These are phyloP conservation scores for Phytopythium ostracodes DNA, from an alignment of 352 stramenopile genomes.

Conservation along the genomic window DNA sequence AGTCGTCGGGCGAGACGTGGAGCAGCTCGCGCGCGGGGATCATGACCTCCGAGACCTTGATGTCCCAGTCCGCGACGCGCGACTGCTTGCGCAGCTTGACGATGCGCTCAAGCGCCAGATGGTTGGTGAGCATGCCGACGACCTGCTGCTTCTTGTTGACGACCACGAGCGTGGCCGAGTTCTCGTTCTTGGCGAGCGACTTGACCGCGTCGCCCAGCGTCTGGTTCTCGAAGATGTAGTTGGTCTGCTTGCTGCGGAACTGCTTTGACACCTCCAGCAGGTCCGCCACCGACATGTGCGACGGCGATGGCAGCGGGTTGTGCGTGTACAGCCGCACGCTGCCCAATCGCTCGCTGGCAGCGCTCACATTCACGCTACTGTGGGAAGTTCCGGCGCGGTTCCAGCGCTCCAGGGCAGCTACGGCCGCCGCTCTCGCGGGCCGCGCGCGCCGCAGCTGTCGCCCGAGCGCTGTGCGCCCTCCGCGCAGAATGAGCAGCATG, in stretches of 20 bases:
- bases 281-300: slow-evolving; percentile 59
- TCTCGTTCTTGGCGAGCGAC: slow-evolving; percentile 64
- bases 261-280: slow-evolving; percentile 67
- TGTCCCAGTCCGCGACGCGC: slow-evolving; percentile 42
- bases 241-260: slow-evolving; percentile 70
- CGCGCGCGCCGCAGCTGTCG: slow-evolving; percentile 15
- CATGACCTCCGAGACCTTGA: slow-evolving; percentile 59
- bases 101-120: slow-evolving; percentile 54
- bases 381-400: not conserved
- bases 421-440: slow-evolving; percentile 1
- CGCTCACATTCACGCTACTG: not conserved
- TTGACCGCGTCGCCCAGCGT: slow-evolving; percentile 64
- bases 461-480: not conserved
- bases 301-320: slow-evolving; percentile 27
- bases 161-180: slow-evolving; percentile 74
- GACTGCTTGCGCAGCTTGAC: slow-evolving; percentile 49
- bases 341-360: not conserved
- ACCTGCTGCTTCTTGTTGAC: slow-evolving; percentile 63
- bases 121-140: slow-evolving; percentile 78
- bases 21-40: slow-evolving; percentile 72
- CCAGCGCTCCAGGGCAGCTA: not conserved
- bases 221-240: slow-evolving; percentile 62
- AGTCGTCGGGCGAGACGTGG: slow-evolving; percentile 70
- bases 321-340: slow-evolving; percentile 11
- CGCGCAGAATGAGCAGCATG: slow-evolving; percentile 7